phyloP scores from a whole-genome alignment of 192 early-diverging fungal species.

The Dimargaris verticillata region DNA sequence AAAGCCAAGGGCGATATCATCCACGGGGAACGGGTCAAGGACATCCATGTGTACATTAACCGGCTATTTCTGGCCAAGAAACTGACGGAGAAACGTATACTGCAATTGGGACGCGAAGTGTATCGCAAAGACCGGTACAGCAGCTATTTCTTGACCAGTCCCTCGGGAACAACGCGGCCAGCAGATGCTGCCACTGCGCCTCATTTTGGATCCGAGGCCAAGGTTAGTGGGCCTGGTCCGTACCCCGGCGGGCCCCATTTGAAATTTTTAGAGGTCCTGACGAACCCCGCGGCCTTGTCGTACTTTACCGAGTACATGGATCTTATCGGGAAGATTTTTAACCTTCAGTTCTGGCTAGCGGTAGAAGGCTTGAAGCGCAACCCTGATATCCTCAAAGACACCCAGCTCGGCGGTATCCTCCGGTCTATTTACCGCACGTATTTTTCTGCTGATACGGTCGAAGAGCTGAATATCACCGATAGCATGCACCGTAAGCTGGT shows the following conservation, averaged over 20 bases:
- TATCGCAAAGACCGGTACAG: slow-evolving; percentile 23
- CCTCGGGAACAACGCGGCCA: not conserved
- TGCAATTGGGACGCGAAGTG: slow-evolving; percentile 29
- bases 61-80: slow-evolving; percentile 53
- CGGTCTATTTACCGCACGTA: slow-evolving; percentile 28
- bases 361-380: slow-evolving; percentile 39
- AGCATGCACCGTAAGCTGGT: slow-evolving; percentile 11
- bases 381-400: slow-evolving; percentile 1
- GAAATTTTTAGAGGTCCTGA: slow-evolving; percentile 39
- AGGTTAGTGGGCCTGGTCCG: not conserved
- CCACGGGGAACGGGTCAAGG: slow-evolving; percentile 59
- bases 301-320: slow-evolving; percentile 76
- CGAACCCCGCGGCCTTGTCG: slow-evolving; percentile 43
- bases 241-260: slow-evolving; percentile 20
- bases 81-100: slow-evolving; percentile 55
- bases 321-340: slow-evolving; percentile 35
- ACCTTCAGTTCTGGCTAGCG: slow-evolving; percentile 60
- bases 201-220: not conserved
- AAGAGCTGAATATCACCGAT: slow-evolving; percentile 16
- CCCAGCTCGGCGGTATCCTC: slow-evolving; percentile 19
- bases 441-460: slow-evolving; percentile 18
- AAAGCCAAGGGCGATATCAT: slow-evolving; percentile 55
- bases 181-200: not conserved
- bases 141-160: not conserved
- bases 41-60: slow-evolving; percentile 57